Percentiles rank a stretch among this genome's conserved stretches.
Conservation (phyloP, 441 rosid species). For the Sinapis alba region DNA sequence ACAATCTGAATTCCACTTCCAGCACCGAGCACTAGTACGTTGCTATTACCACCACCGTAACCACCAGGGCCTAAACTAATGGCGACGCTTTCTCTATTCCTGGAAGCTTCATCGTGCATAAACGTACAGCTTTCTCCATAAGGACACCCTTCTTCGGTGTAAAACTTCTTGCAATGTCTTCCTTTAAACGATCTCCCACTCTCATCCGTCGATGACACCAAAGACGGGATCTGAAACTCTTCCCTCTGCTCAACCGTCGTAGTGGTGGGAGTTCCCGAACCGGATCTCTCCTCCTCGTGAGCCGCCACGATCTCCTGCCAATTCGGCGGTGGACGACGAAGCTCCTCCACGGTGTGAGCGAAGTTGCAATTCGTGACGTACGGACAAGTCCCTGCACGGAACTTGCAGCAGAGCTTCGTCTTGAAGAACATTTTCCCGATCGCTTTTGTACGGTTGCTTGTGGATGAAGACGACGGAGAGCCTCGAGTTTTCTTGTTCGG, state of each 20-base stretch:
- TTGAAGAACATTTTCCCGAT: slow-evolving; percentile 94
- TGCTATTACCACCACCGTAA: slow-evolving; percentile 52
- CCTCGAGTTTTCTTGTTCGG: slow-evolving; percentile 72
- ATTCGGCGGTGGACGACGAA: slow-evolving; percentile 88
- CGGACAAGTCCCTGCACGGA: slow-evolving; percentile 82
- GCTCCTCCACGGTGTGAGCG: slow-evolving; percentile 95
- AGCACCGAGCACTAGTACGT: slow-evolving; percentile 33
- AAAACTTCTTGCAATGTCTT: slow-evolving; percentile 93
- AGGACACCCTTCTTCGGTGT: slow-evolving; percentile 92
- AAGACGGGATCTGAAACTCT: slow-evolving; percentile 83
- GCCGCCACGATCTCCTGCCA: slow-evolving; percentile 97
- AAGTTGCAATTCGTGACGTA: slow-evolving; percentile 88
- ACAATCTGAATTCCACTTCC: slow-evolving; percentile 30
- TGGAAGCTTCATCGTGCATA: slow-evolving; percentile 84
- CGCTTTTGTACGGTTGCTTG: slow-evolving; percentile 56
- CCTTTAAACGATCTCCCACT: slow-evolving; percentile 83
- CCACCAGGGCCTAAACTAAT: slow-evolving; percentile 93
- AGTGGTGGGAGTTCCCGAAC: slow-evolving; percentile 58
- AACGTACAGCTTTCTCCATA: slow-evolving; percentile 92
- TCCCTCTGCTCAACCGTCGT: slow-evolving; percentile 62
- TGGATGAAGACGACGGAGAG: slow-evolving; percentile 46
- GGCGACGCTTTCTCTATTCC: slow-evolving; percentile 89
- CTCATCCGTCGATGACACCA: slow-evolving; percentile 64
- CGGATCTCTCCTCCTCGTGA: slow-evolving; percentile 51
- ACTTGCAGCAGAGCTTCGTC: slow-evolving; percentile 89